Conservation (phyloP, 2,329 filamentous ascomycete genomes). For the Colletotrichum sublineola region DNA sequence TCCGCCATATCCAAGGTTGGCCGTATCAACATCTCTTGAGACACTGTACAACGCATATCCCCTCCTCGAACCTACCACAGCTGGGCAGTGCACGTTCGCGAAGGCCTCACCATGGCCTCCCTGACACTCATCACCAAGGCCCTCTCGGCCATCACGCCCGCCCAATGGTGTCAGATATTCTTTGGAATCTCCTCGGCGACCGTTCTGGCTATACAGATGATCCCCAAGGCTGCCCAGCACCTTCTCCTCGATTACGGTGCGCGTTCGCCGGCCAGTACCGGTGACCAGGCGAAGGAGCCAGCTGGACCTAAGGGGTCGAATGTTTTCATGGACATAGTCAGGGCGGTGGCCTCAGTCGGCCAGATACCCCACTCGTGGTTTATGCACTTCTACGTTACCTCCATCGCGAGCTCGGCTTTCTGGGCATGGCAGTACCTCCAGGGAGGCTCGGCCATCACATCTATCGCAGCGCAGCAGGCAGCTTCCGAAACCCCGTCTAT, state of each 20-base stretch:
- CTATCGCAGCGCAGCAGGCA: conserved; percentile 58
- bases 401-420: conserved; percentile 76
- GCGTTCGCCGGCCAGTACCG: conserved; percentile 50
- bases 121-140: conserved; percentile 14
- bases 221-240: conserved; percentile 60
- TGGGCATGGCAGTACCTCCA: conserved; percentile 77
- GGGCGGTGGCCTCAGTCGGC: conserved; percentile 52
- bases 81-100: background rate
- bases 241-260: conserved; percentile 66
- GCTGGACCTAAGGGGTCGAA: conserved; percentile 17
- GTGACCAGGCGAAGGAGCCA: conserved; percentile 29
- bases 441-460: conserved; percentile 66
- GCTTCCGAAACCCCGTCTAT: conserved; percentile 57
- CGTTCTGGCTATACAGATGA: conserved; percentile 58
- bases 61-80: background rate
- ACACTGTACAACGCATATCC: conserved; percentile 8
- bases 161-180: conserved; percentile 59
- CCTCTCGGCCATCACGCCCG: conserved; percentile 22
- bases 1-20: background rate
- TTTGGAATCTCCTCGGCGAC: conserved; percentile 59
- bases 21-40: background rate
- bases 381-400: conserved; percentile 85
- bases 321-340: conserved; percentile 26
- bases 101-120: conserved; percentile 27
- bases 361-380: conserved; percentile 92